Evolutionary conservation across 352 stramenopile genomes (phyloP).

Genomic region (Globisporangium paddicum): DNA sequence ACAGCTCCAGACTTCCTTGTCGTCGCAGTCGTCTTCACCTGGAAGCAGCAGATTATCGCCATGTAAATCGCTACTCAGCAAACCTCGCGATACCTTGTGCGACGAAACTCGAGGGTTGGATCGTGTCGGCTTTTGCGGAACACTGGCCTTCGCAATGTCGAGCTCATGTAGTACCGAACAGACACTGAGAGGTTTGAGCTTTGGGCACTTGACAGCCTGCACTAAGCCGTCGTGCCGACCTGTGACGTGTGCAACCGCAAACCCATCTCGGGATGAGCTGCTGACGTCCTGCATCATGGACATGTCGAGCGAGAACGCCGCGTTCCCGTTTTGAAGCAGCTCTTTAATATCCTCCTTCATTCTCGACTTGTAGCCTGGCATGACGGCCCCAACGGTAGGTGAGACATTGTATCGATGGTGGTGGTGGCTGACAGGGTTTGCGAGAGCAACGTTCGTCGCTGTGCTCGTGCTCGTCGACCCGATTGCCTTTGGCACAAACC

Average conservation of each 20-base stretch:
- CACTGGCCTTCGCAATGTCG: conserved; percentile 25
- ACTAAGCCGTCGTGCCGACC: conserved; percentile 19
- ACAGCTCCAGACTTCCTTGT: conserved; percentile 91
- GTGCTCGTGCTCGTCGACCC: conserved; percentile 10
- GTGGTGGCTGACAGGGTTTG: conserved; percentile 11
- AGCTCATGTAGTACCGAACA: conserved; percentile 36
- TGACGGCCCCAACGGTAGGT: not conserved
- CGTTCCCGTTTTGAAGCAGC: conserved; percentile 15
- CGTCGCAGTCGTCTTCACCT: conserved; percentile 39
- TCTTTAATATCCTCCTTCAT: conserved; percentile 44
- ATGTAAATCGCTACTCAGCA: not conserved
- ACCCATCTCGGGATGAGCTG: conserved; percentile 12
- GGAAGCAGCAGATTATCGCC: not conserved
- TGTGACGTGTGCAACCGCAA: not conserved
- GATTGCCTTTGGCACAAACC: conserved; percentile 15
- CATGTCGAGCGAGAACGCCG: conserved; percentile 32
- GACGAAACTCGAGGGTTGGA: not conserved
- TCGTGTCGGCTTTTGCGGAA: not conserved
- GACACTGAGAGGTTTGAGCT: conserved; percentile 43
- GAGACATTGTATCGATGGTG: conserved; percentile 19
- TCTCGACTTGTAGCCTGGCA: conserved; percentile 19
- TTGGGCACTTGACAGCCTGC: conserved; percentile 30
- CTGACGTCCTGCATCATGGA: conserved; percentile 20
- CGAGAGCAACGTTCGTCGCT: conserved; percentile 16
- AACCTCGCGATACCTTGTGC: not conserved